Conservation (phyloP, 2,329 filamentous ascomycete species). For the Penicillium digitatum region DNA sequence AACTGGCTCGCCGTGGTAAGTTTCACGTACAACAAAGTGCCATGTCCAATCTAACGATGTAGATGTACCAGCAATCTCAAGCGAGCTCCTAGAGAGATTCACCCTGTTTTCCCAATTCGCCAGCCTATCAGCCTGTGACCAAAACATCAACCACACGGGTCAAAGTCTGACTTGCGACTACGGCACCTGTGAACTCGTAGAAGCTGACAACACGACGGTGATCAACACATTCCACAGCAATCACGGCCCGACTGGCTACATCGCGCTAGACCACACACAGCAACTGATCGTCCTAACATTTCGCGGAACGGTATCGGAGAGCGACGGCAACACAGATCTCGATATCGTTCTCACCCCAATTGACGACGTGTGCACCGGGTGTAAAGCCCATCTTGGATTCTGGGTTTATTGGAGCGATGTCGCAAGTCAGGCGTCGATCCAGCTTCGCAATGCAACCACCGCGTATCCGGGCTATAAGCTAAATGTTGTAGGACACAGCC, state of each 20-base stretch:
- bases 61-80: background rate
- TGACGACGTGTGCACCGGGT: background rate
- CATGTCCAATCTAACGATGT: background rate
- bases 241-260: background rate
- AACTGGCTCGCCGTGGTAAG: background rate
- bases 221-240: background rate
- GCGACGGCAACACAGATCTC: background rate
- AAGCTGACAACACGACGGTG: background rate
- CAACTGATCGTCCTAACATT: background rate
- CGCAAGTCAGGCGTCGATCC: background rate
- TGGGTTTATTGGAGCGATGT: background rate
- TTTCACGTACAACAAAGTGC: background rate
- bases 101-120: background rate
- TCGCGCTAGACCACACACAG: background rate
- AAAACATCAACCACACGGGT: slow-evolving; percentile 1
- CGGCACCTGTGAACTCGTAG: background rate
- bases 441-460: background rate
- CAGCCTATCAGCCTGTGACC: background rate
- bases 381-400: background rate
- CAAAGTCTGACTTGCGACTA: background rate
- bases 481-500: background rate
- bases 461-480: background rate
- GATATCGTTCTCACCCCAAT: background rate
- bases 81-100: background rate
- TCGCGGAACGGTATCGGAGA: background rate